Base-by-base conservation (phyloP, 2,329 filamentous ascomycete species). In the Diaporthe aspalathi region DNA sequence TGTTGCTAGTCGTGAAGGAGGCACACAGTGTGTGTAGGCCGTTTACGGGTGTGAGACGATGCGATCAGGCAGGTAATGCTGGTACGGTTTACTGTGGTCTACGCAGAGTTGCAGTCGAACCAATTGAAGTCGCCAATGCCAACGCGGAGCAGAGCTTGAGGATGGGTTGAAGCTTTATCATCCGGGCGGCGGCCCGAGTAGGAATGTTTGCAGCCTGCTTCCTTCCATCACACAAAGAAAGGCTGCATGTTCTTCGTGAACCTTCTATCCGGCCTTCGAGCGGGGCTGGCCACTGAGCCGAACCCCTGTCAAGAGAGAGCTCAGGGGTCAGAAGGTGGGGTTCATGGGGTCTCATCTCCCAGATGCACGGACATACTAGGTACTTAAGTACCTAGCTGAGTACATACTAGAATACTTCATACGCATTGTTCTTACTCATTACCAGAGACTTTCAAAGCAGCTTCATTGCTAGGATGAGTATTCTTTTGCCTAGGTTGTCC, bases 151-250 rank as follows among this genome's bases (percentile, higher is more conserved):
- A 66, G 54, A 43, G 63, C 32, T 74, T 65, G 66, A 56, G 60
- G 60, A 14, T 24, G 22, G 27, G 60, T 22, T 50, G 29, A 14
- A 40, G 60, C 45, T 65, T 65, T 65, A 50, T 65, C 43, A 50
- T 65, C 45, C 60, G 38, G 29, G 29, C 63, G 68, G 29, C 60
- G 38, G 45, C 24, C 50, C 56, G 38, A 60, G 53, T 27, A 43
- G 52, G 52, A 73, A 56, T 56, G 65, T 54, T 70, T 70, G 65
- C 40, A 76, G 74, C n/a, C n/a, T n/a, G n/a, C 75, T 76, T 76
- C 72, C 72, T 74, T 74, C 74, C 57, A 47, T 76, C n/a, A 29
- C 27, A 56, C 35, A 12, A 38, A 22, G 20, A 50, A 72, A 72
- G 70, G 65, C 54, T 70, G 66, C 17, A 35, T 49, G 53, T 35